Base-by-base conservation (phyloP, 2,329 filamentous ascomycete genomes). In the Septoria petroselini region DNA sequence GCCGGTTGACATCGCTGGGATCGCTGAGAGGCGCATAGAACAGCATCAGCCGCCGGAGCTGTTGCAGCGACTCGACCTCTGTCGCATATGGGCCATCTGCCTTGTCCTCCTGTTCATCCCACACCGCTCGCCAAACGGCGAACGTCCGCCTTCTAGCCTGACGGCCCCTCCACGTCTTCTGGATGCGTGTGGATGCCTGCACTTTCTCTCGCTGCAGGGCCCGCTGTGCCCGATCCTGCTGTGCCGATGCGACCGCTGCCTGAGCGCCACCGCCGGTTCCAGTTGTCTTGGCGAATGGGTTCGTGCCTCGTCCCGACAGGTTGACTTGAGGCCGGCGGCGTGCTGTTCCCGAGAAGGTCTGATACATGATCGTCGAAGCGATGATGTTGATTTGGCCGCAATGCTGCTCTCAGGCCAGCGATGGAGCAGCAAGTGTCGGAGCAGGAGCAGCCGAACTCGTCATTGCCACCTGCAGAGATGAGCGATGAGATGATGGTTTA, bases 261-360 rank as follows among this genome's bases (percentile, higher is more conserved):
- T 88, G 87, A 4, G 86, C 78, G 19, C 66, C 65, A 78, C 77
- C 52, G 71, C 69, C 58, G 1, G 43, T 39, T 19, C 35, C 50
- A 30, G 38, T 45, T 12, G 80, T 80, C 38, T 55, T 52, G 53
- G 78, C 83, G 68, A 93, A 95, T 3, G 90, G 88, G 64, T 95
- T 95, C 42, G 76, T 76, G 7, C 62, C 53, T 61, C 91, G 85
- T 55, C 90, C 93, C 59, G 89, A 93, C 54, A 98, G 84, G 71
- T 97, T 96, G 67, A 97, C 89, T 68, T 96, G 91, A 58, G 93
- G 85, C 54, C 86, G 85, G 59, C 88, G 86, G 64, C 88, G 84
- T 62, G 89, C 88, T 71, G 74, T 88, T 61, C 93, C 93, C 18
- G 88, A 93, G 73, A 98, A 98, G 46, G 86, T 90, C 54, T 86